Evolutionary conservation across 2,329 filamentous ascomycete species (phyloP), one percentile per base, ranked within the genome.

Genomic region (Pyrenochaeta sp.): DNA sequence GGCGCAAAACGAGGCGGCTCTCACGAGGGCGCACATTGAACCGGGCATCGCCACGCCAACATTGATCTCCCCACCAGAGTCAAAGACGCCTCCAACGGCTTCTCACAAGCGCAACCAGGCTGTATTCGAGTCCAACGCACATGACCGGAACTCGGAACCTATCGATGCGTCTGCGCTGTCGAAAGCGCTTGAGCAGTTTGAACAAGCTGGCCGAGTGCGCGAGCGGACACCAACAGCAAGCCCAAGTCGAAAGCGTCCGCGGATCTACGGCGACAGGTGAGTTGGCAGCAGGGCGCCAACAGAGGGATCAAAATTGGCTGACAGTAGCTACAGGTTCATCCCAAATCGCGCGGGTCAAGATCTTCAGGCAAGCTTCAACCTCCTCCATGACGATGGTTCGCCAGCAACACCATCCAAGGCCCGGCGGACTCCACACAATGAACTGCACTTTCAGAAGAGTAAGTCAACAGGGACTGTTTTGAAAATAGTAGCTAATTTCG

Each of bases 261-360:
- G 88, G 61, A 81, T 90, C 19, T 89, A 90, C 71, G 87, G 86
- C 50, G 80, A 83, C 62, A 77, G 80, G 79, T 76, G 50, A 64
- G 64, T 32, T n/a, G 6, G 44, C 25, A 5, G 37, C 43, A 32
- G 28, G n/a, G 27, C 22, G 27, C 27, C 19, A n/a, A 10, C 30
- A 25, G 30, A 13, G 5, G 2, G 2, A n/a, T 10, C 9, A 15
- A 8, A 9, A 24, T 40, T 25, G 10, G 19, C 61, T 62, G 24
- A 66, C 46, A 10, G 13, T 2, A 15, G 13, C 8, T 24, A 2
- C 74, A 96, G 95, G 71, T 99, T 99, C 76, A 98, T 99, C 67
- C 95, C 95, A 28, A 96, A 95, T 69, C 88, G 95, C 42, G 90
- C 93, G 64, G 95, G 94, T 5, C 93, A 97, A 77, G 95, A 99